Evolutionary conservation across 495 filamentous ascomycete species (phyloP), one percentile per base, ranked within the genome.

Genomic region (Thermochaetoides thermophila): DNA sequence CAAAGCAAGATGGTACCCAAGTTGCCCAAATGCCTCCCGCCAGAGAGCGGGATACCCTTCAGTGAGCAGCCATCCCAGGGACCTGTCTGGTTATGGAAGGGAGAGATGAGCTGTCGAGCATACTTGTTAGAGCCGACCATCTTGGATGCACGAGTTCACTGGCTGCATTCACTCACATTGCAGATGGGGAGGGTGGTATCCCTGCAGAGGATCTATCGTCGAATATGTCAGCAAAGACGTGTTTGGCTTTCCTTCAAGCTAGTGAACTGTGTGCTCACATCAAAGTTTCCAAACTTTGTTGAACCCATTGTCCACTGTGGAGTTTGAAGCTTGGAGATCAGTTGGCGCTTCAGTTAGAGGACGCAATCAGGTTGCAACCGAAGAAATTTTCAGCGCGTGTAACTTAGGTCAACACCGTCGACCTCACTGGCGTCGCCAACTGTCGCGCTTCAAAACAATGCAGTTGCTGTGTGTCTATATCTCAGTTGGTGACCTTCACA

Each of bases 111-210:
- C 65, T 70, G 45, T 29, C 30, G 15, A 29, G n/a, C 11, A 35
- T 35, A 18, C 18, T 43, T 32, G 38, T 28, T 9, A 34, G 27
- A 39, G 45, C 38, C 37, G 26, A 21, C 4, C 9, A 17, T 8
- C 5, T 9, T 17, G 17, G 13, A 25, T 14, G 31, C 13, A 27
- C 10, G 33, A 29, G 9, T 14, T 32, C 2, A 9, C 5, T 12
- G 12, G 28, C 20, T 6, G 26, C 8, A 11, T 25, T 11, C 35
- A 76, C 87, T 41, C 72, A 96, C 87, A 71, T 94, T 94, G 73
- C 86, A 95, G 43, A 93, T 73, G 42, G 89, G 89, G 49, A 99
- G 67, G 41, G 87, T 95, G 42, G 85, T 85, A 63, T 94, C 84
- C 48, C 81, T 79, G 74, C 89, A 99, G 55, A 99, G 94, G n/a